A percentile compares a stretch with the other conserved stretches of the same genome.
Conservation (phyloP, 2,329 filamentous ascomycete genomes). For the Cladobotryum mycophilum region DNA sequence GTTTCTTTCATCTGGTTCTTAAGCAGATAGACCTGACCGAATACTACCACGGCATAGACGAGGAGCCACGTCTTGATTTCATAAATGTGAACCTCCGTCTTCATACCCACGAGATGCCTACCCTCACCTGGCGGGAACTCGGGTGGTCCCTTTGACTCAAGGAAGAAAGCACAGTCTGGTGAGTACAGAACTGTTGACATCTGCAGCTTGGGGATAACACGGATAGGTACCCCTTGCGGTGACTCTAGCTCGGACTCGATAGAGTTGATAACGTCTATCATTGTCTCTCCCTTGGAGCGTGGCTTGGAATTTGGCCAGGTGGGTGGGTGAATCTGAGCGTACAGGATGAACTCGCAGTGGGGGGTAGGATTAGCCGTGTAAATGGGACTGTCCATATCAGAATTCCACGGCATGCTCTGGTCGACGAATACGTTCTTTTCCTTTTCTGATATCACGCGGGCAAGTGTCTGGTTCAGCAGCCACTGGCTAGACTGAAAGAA, state of each 20-base stretch:
- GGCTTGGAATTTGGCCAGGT: conserved; percentile 30
- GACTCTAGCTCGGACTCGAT: conserved; percentile 59
- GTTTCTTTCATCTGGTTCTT: conserved; percentile 61
- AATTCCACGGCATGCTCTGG: conserved; percentile 68
- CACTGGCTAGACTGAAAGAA: conserved; percentile 53
- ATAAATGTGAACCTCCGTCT: conserved; percentile 53
- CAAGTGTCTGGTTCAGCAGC: conserved; percentile 68
- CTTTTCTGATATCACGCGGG: conserved; percentile 59
- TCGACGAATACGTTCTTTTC: conserved; percentile 49
- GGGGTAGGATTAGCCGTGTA: conserved; percentile 56
- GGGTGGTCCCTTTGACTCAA: conserved; percentile 59
- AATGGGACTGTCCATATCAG: conserved; percentile 55
- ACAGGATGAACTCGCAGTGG: conserved; percentile 85
- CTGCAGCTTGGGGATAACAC: conserved; percentile 48
- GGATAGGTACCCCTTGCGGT: conserved; percentile 53
- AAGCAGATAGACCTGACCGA: conserved; percentile 55
- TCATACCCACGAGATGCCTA: conserved; percentile 53
- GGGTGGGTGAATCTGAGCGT: conserved; percentile 66
- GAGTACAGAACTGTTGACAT: conserved; percentile 62
- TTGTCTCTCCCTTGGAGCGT: conserved; percentile 26
- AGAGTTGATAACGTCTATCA: conserved; percentile 39
- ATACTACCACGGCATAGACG: conserved; percentile 48
- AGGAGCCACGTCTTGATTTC: conserved; percentile 55
- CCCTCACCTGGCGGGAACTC: conserved; percentile 44
- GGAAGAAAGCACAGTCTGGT: conserved; percentile 61